A percentile compares a stretch with the other conserved stretches of the same genome.
Evolutionary conservation across 768 basidiomycete genomes (phyloP).

Genomic region (Candolleomyces aberdarensis): DNA sequence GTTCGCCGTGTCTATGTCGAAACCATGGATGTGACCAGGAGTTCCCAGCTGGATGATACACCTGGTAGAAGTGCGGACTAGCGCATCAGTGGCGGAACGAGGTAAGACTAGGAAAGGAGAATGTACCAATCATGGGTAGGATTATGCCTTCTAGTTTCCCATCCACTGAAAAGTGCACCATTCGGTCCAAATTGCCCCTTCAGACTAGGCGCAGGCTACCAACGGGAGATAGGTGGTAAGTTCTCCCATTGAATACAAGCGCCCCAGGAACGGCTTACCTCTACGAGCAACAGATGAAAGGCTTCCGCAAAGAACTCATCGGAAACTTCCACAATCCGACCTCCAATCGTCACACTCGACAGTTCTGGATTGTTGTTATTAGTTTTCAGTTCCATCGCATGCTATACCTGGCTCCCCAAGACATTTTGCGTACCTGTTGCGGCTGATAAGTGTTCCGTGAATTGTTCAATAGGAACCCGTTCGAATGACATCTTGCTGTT

Average conservation of each 20-base stretch:
- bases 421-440: slow-evolving; percentile 41
- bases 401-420: background rate
- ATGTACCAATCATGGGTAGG: slow-evolving; percentile 80
- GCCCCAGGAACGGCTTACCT: slow-evolving; percentile 44
- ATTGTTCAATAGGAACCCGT: slow-evolving; percentile 43
- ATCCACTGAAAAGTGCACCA: slow-evolving; percentile 91
- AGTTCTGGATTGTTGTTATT: slow-evolving; percentile 55
- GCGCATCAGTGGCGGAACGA: background rate
- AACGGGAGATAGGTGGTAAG: background rate
- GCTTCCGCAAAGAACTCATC: slow-evolving; percentile 97
- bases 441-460: slow-evolving; percentile 43
- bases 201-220: slow-evolving; percentile 78
- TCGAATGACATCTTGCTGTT: slow-evolving; percentile 34
- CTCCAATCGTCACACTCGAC: slow-evolving; percentile 83
- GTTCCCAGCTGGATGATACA: slow-evolving; percentile 88
- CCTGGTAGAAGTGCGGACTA: slow-evolving; percentile 40
- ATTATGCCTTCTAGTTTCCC: slow-evolving; percentile 93
- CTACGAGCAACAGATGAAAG: slow-evolving; percentile 75
- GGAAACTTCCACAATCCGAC: slow-evolving; percentile 68
- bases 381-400: background rate
- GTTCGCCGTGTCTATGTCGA: slow-evolving; percentile 94
- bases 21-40: slow-evolving; percentile 67
- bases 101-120: background rate
- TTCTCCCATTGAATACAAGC: background rate
- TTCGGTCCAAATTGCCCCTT: slow-evolving; percentile 98